These are phyloP conservation scores for Metarhizium album DNA, from an alignment of 2,329 filamentous ascomycete species.

Conservation along the genomic window DNA sequence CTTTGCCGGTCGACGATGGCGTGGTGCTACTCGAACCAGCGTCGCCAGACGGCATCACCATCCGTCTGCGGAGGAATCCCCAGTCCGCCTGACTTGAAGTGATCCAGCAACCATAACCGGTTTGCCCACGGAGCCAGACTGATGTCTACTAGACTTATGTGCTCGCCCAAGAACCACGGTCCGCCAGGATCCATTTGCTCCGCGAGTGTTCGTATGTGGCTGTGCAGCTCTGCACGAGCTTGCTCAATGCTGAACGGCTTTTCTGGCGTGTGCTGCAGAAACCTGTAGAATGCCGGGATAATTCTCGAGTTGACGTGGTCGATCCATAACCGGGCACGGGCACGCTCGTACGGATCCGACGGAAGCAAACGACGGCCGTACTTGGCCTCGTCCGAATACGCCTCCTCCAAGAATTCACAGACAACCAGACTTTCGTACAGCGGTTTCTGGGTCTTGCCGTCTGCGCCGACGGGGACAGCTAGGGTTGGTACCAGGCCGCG, in stretches of 20 bases:
- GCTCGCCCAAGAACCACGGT: conserved; percentile 56
- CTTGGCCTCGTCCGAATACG: conserved; percentile 37
- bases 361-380: conserved; percentile 45
- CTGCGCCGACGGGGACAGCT: conserved; percentile 28
- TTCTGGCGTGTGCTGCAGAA: conserved; percentile 42
- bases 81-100: conserved; percentile 53
- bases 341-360: conserved; percentile 50
- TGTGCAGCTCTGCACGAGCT: conserved; percentile 47
- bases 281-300: conserved; percentile 57
- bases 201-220: conserved; percentile 47
- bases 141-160: conserved; percentile 59
- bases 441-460: conserved; percentile 35
- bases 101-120: conserved; percentile 62
- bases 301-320: conserved; percentile 59
- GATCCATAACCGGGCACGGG: conserved; percentile 60
- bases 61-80: conserved; percentile 38
- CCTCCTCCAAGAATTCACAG: conserved; percentile 67
- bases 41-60: conserved; percentile 48
- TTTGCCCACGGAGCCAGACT: conserved; percentile 63
- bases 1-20: conserved; percentile 51
- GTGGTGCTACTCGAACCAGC: conserved; percentile 55
- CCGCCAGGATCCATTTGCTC: conserved; percentile 44
- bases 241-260: conserved; percentile 39
- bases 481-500: conserved; percentile 67
- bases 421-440: conserved; percentile 65